Percentiles rank a stretch among this genome's conserved stretches.
Conservation (phyloP, 176 grass and related monocot genomes). For the Oryza brachyantha region DNA sequence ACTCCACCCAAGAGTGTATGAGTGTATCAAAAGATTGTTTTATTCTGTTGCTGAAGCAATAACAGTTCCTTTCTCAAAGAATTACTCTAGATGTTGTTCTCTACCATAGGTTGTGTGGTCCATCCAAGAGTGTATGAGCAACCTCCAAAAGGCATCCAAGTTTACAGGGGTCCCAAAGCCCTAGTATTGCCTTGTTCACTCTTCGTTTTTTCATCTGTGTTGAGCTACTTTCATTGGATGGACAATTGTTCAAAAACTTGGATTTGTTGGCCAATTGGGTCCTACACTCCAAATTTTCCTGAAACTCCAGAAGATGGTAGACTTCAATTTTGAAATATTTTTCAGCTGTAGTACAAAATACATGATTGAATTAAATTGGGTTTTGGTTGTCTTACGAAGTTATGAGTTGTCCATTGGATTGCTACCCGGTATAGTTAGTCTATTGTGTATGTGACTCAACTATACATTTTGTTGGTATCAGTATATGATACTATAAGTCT, state of each 20-base stretch:
- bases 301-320: neutral
- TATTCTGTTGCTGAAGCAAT: too few relatives aligned
- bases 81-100: too few relatives aligned
- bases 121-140: too few relatives aligned
- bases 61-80: too few relatives aligned
- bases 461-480: neutral
- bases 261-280: neutral
- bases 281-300: neutral
- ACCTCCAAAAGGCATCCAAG: neutral
- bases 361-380: neutral
- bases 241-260: neutral
- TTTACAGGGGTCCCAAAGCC: neutral
- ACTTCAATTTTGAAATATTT: conserved; percentile 1
- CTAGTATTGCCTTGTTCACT: neutral
- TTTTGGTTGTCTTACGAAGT: conserved; percentile 6
- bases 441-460: neutral
- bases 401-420: conserved; percentile 1
- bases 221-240: neutral
- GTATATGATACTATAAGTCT: neutral
- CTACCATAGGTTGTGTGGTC: too few relatives aligned
- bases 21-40: too few relatives aligned
- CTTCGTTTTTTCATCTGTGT: neutral
- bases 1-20: neutral
- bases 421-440: neutral
- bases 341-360: conserved; percentile 2